Evolutionary conservation across 2,329 filamentous ascomycete species (phyloP).

Genomic region (Colletotrichum sp.): DNA sequence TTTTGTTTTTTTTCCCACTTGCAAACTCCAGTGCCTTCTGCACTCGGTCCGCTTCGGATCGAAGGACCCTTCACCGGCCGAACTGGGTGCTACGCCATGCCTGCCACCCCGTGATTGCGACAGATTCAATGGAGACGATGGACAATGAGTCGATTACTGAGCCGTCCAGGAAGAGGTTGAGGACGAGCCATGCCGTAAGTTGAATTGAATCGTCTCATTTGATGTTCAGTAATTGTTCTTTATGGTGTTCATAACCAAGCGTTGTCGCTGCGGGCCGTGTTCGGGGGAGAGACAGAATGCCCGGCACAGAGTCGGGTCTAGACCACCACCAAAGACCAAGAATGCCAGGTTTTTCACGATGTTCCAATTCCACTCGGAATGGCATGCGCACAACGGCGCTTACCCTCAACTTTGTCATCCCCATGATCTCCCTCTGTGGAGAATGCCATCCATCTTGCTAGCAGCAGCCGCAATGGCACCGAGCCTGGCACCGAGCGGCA

Average conservation of each 20-base stretch:
- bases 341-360: not conserved
- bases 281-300: not conserved
- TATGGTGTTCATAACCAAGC: not conserved
- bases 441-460: not conserved
- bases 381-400: not conserved
- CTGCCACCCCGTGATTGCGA: not conserved
- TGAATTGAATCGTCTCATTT: not conserved
- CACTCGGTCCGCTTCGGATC: conserved; percentile 36
- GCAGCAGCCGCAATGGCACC: not conserved
- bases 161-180: conserved; percentile 41
- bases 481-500: not conserved
- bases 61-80: conserved; percentile 13
- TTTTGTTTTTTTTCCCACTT: conserved; percentile 2
- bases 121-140: conserved; percentile 21
- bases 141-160: conserved; percentile 31
- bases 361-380: not conserved
- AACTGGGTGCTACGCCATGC: conserved; percentile 9
- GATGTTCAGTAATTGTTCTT: not conserved
- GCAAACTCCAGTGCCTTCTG: not conserved
- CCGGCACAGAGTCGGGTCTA: not conserved
- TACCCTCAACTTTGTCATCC: not conserved
- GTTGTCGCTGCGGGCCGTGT: not conserved
- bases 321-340: not conserved
- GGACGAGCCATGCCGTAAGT: conserved; percentile 44
- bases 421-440: not conserved